Conservation (phyloP, 2,329 filamentous ascomycete species). For the Claviceps sp. region DNA sequence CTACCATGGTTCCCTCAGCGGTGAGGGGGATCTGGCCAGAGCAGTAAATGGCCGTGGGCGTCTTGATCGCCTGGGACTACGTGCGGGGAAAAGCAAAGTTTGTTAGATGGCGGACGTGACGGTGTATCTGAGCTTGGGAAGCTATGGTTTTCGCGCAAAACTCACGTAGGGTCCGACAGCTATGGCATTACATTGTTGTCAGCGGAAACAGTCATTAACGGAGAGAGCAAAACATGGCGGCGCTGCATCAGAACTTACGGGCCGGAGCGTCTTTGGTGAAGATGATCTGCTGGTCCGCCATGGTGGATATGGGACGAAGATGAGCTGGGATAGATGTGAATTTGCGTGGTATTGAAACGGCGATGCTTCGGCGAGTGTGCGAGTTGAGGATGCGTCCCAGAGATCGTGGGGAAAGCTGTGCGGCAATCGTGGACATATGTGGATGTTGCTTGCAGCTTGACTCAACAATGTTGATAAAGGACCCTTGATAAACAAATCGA, state of each 20-base stretch:
- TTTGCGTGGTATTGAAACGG: conserved; percentile 6
- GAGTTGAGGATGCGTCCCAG: conserved; percentile 2
- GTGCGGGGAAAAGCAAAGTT: neutral
- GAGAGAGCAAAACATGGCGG: neutral
- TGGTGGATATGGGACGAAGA: conserved; percentile 23
- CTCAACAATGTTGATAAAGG: neutral
- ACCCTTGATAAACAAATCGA: too few species aligned
- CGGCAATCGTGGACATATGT: conserved; percentile 14
- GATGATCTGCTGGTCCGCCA: conserved; percentile 36
- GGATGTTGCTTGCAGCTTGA: conserved; percentile 3
- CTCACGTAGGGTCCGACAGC: conserved; percentile 52
- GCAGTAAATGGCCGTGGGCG: conserved; percentile 50
- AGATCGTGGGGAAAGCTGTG: conserved; percentile 9
- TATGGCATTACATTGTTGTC: conserved; percentile 14
- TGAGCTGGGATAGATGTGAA: conserved; percentile 19
- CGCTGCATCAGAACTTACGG: conserved; percentile 27
- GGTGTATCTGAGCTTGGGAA: neutral
- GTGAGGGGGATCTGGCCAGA: conserved; percentile 61
- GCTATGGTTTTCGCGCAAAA: conserved; percentile 1
- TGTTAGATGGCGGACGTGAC: neutral
- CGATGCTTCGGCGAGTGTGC: conserved; percentile 2
- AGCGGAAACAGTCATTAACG: neutral
- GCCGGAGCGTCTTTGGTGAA: conserved; percentile 46
- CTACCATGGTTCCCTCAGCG: conserved; percentile 38
- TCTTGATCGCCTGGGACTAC: conserved; percentile 55